Percentiles rank a stretch among this genome's conserved stretches.
Conservation (phyloP, 2,329 filamentous ascomycete genomes). For the Penicillium concentricum region DNA sequence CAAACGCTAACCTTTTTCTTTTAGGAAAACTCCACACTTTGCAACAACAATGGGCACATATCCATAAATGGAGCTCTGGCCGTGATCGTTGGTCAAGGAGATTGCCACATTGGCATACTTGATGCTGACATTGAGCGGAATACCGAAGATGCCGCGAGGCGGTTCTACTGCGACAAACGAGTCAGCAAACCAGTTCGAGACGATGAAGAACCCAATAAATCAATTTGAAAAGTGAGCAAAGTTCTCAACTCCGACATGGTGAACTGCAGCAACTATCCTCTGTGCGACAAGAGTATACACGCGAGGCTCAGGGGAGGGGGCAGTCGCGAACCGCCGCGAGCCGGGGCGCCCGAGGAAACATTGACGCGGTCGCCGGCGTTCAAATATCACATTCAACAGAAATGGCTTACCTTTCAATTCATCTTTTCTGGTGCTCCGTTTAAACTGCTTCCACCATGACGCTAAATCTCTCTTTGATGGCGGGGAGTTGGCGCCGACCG, state of each 20-base stretch:
- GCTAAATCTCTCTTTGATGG: constrained; percentile 84
- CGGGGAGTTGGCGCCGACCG: constrained; percentile 60
- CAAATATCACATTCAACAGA: neutral
- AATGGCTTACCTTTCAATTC: constrained; percentile 59
- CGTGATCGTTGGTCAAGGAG: constrained; percentile 86
- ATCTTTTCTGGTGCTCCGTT: constrained; percentile 64
- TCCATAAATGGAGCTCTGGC: constrained; percentile 95
- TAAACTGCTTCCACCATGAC: constrained; percentile 98
- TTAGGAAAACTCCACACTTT: constrained; percentile 95
- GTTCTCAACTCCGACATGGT: neutral
- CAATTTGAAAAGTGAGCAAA: neutral
- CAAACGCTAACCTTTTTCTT: constrained; percentile 79
- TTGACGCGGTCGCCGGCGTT: neutral
- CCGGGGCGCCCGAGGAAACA: neutral
- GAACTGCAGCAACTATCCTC: neutral
- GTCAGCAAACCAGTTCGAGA: constrained; percentile 10
- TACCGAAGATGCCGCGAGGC: constrained; percentile 82
- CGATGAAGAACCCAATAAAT: neutral
- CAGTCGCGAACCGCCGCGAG: neutral
- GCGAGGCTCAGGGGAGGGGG: neutral
- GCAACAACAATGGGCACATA: constrained; percentile 98
- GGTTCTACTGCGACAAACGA: constrained; percentile 21
- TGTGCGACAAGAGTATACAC: constrained; percentile 1
- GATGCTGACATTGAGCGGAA: constrained; percentile 90
- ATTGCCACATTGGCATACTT: constrained; percentile 98